Base-by-base conservation (phyloP, 2,329 filamentous ascomycete species). In the Alternaria ventricosa region DNA sequence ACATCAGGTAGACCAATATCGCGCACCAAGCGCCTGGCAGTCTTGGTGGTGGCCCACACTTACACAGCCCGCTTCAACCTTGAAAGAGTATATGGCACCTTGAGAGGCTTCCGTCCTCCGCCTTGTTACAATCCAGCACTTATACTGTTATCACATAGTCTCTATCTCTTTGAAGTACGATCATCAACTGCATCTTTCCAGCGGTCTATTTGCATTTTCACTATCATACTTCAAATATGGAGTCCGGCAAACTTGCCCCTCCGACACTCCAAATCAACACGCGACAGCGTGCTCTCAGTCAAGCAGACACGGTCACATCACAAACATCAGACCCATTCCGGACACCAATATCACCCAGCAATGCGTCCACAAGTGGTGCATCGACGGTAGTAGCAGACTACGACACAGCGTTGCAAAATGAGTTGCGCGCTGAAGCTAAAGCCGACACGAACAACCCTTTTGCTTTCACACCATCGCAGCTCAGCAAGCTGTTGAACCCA, bases 401-500 rank as follows among this genome's bases (percentile, higher is more conserved):
- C 80, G 69, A 75, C 3, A 44, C 60, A 18, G 55, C 67, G 27
- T 41, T 71, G 41, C 61, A 65, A 27, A 73, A 72, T 15, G 77
- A 79, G 23, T 70, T 73, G 3, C 70, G 72, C n/a, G 72, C 65
- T 30, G 76, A 80, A 57, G 61, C 64, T 5, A 66, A 69, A 10
- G 73, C 75, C 41, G 53, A 68, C 12, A 69, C 75, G 15, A 72
- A 82, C 71, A 86, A 85, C 69, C 82, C 79, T 7, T 88, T 88
- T 63, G 86, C 85, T 12, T 88, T 87, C 62, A 82, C 84, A 0
- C 84, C 86, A 2, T 81, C 82, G 5, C 86, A 88, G 60, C 77
- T 88, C 4, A 84, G 85, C 72, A 86, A 85, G 61, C 81, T 88
- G 30, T 71, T 87, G 28, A 84, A 83, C n/a, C 81, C 84, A 23